Percentiles rank a stretch among this genome's conserved stretches.
phyloP scores from a whole-genome alignment of 108 stramenopile species.

The Nitzschia putrida region DNA sequence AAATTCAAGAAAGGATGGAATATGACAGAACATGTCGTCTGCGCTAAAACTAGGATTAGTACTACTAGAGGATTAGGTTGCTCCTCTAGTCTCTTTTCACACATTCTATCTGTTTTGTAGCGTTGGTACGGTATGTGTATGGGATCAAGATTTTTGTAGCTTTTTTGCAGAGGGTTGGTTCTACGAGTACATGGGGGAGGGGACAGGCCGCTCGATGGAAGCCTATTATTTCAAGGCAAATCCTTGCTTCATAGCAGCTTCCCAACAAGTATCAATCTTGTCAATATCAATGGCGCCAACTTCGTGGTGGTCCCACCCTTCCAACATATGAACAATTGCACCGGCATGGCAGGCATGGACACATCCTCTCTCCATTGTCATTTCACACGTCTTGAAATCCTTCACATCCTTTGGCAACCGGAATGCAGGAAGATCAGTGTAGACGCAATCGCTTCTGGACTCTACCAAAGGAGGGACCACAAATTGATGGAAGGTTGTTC shows the following conservation, averaged over 20 bases:
- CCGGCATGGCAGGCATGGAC: constrained; percentile 37
- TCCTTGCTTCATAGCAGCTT: constrained; percentile 32
- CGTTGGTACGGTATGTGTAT: too few species aligned
- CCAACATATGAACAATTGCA: constrained; percentile 23
- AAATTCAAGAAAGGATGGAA: too few species aligned
- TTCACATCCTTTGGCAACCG: constrained; percentile 22
- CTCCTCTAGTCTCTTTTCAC: too few species aligned
- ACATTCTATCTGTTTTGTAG: too few species aligned
- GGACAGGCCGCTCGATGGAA: too few species aligned
- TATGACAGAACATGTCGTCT: too few species aligned
- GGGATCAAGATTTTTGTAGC: too few species aligned
- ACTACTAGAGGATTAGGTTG: too few species aligned
- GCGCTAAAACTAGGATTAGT: too few species aligned
- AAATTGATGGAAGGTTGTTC: constrained; percentile 34
- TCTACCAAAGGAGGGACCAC: constrained; percentile 29
- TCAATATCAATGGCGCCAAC: constrained; percentile 27
- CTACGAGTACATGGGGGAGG: too few species aligned
- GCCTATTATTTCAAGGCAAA: constrained; percentile 7
- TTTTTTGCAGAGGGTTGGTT: too few species aligned
- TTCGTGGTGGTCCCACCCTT: constrained; percentile 33
- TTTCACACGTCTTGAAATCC: constrained; percentile 33
- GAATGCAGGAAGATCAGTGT: constrained; percentile 30
- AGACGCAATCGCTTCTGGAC: constrained; percentile 21
- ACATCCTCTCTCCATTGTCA: constrained; percentile 31
- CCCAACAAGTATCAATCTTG: constrained; percentile 21